Evolutionary conservation across 768 basidiomycete species (phyloP).

Genomic region (Gymnopilus junonius): DNA sequence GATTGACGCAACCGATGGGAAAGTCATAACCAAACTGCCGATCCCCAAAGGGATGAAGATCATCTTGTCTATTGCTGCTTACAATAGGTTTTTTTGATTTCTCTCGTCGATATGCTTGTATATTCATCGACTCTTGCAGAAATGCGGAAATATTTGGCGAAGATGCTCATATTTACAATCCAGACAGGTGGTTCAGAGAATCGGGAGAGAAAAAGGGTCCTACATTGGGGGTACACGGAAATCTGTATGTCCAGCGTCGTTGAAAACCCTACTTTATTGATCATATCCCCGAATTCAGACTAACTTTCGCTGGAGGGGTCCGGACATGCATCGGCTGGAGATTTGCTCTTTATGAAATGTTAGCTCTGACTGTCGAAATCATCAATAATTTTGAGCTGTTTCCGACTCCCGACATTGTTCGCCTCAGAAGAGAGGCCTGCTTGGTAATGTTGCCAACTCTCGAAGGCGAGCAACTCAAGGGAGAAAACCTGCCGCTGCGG

Average conservation of each 20-base stretch:
- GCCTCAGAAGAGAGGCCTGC: constrained; percentile 48
- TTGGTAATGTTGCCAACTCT: constrained; percentile 53
- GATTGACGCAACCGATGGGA: constrained; percentile 49
- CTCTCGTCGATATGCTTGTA: not conserved
- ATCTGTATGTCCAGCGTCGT: constrained; percentile 40
- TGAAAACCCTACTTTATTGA: not conserved
- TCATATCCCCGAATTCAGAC: constrained; percentile 28
- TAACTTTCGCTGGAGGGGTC: constrained; percentile 53
- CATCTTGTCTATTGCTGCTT: constrained; percentile 55
- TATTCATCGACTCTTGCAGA: constrained; percentile 26
- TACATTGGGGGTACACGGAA: constrained; percentile 49
- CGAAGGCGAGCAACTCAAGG: constrained; percentile 47
- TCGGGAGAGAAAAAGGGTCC: constrained; percentile 40
- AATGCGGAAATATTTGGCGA: constrained; percentile 57
- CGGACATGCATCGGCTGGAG: constrained; percentile 55
- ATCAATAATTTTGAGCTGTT: constrained; percentile 62
- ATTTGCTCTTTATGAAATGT: constrained; percentile 59
- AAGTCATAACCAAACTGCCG: constrained; percentile 44
- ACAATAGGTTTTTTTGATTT: constrained; percentile 48
- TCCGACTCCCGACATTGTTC: constrained; percentile 41
- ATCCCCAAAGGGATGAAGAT: constrained; percentile 56
- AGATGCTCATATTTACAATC: constrained; percentile 58
- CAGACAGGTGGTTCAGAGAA: constrained; percentile 56
- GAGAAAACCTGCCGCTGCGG: constrained; percentile 47
- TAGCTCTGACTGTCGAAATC: constrained; percentile 60